Conservation (phyloP, 257 asterid genomes). For the Pogostemon cablin region DNA sequence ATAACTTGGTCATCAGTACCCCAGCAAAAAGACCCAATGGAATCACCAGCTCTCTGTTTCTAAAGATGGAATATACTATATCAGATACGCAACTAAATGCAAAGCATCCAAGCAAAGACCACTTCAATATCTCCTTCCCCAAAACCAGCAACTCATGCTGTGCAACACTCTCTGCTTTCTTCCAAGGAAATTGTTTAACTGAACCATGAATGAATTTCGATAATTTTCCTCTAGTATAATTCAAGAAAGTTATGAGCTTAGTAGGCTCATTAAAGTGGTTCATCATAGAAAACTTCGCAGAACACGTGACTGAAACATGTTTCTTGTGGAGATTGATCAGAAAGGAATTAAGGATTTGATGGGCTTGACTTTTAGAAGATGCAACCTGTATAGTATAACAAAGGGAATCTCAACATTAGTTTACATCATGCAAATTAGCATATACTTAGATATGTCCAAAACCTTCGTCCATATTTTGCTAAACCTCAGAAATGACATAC, state of each 20-base stretch:
- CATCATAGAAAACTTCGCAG: conserved; percentile 41
- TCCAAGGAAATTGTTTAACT: conserved; percentile 61
- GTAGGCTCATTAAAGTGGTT: conserved; percentile 40
- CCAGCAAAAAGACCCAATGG: conserved; percentile 67
- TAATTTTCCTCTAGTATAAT: conserved; percentile 38
- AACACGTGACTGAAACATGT: conserved; percentile 40
- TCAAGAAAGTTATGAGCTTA: conserved; percentile 38
- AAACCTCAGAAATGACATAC: background rate
- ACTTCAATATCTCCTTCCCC: conserved; percentile 56
- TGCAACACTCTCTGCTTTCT: conserved; percentile 51
- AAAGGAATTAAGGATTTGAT: conserved; percentile 13
- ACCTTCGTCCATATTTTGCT: too few species aligned
- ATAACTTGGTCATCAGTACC: conserved; percentile 43
- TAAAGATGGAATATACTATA: conserved; percentile 47
- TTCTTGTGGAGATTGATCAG: conserved; percentile 19
- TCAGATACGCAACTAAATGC: conserved; percentile 48
- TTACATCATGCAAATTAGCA: background rate
- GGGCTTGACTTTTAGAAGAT: conserved; percentile 25
- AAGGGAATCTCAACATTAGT: conserved; percentile 4
- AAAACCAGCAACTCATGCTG: conserved; percentile 37
- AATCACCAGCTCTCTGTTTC: conserved; percentile 61
- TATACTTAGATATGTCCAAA: too few species aligned
- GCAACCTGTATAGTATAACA: conserved; percentile 39
- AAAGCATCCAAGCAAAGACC: conserved; percentile 51
- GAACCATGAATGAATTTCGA: conserved; percentile 48